Base-by-base conservation (phyloP, 768 basidiomycete species). In the Macrolepiota albuminosa region DNA sequence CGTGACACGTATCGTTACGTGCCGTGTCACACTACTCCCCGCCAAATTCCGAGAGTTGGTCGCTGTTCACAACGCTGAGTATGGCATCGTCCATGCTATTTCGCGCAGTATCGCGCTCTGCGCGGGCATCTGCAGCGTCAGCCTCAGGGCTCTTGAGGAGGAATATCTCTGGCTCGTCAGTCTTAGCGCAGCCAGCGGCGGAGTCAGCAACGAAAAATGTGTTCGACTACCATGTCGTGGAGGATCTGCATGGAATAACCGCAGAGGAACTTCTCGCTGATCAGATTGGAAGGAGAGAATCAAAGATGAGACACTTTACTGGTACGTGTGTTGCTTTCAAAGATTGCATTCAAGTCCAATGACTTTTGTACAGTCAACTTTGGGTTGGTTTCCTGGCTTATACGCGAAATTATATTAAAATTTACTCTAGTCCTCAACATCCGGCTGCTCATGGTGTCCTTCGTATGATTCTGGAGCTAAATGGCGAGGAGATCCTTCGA, bases 401-500 rank as follows among this genome's bases (percentile, higher is more conserved):
- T 48, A 34, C 52, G 47, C 13, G 21, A 47, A 18, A 47, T 14
- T 46, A 39, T 49, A 42, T 7, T 49, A n/a, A 18, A 45, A 33
- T 45, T 42, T 34, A 24, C 36, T 45, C 51, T 65, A 90, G 93
- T 63, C 96, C 96, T 56, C 96, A 99, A 72, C 96, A 99, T 78
- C 96, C 96, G 57, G 97, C 97, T 57, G 97, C 97, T 16, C 97
- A 99, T 73, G 97, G 97, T 70, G 97, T 99, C 73, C 83, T 99
- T 43, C 90, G 97, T 59, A 84, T 99, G 80, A 99, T 99, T 71
- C 76, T 99, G 56, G 97, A 99, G 74, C 77, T 99, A 67, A 98
- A 98, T 69, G 96, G 96, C 66, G 96, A 99, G 74, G 95, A 94
- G 75, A 91, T 95, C 68, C 78, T 94, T 47, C 85, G 92, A 43